Evolutionary conservation across 2,329 filamentous ascomycete genomes (phyloP), one percentile per base, ranked within the genome.

Genomic region (Akanthomyces lecanii): DNA sequence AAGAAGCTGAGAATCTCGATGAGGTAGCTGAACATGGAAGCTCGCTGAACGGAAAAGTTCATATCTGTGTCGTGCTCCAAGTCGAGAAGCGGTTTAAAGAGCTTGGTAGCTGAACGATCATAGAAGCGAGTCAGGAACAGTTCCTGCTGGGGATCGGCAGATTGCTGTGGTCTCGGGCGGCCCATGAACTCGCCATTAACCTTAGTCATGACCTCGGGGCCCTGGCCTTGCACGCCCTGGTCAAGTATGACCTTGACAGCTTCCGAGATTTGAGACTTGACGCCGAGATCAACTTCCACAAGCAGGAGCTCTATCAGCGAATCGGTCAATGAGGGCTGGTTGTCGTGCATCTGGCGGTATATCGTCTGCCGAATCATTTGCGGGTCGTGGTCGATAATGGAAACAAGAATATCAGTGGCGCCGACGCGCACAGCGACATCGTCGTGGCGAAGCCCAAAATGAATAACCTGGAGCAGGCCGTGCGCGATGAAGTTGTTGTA

Each of bases 1-100:
- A 97, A 97, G 78, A 96, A 98, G 73, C 90, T 93, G 57, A 98
- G 82, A 33, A 97, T 91, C 72, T 99, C 95, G 61, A 97, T 89
- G 57, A 99, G 81, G 73, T 97, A 95, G 23, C 88, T 89, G 75
- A 93, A 96, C 66, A 98, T 83, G n/a, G 91, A 91, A 30, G 95
- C 91, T 74, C 97, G 89, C 69, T 95, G 88, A 61, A 92, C 89
- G 28, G 85, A 84, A 67, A 98, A 88, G 65, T 87, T 82, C 77
- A 90, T 83, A 69, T 91, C 85, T 47, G 82, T 74, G 65, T 87
- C 84, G 58, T 83, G 79, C 71, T 96, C 89, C 44, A 99, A 81
- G 62, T 92, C 88, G 67, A 92, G 88, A 52, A 99, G 78, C 6
- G 95, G 95, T 71, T 89, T 86, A 76, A 98, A 99, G 0, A 99